Percentiles rank a stretch among this genome's conserved stretches.
Conservation (phyloP, 2,329 filamentous ascomycete genomes). For the Exophiala sp. region DNA sequence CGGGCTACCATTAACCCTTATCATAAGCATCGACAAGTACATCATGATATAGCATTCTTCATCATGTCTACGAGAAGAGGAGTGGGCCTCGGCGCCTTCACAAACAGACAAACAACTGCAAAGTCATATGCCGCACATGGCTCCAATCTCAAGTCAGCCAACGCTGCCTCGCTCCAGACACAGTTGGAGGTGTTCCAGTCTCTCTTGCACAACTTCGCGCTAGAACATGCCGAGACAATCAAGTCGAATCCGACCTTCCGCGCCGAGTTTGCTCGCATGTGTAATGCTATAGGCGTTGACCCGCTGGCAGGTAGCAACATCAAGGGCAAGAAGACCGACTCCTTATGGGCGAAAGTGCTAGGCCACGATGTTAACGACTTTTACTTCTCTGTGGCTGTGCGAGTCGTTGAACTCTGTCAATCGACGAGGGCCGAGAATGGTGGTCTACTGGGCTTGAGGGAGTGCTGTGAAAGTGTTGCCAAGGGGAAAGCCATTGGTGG, state of each 20-base stretch:
- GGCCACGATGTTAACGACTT: constrained; percentile 94
- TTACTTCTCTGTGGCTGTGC: constrained; percentile 95
- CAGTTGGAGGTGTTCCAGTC: constrained; percentile 96
- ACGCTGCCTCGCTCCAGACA: constrained; percentile 81
- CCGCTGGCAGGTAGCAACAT: constrained; percentile 70
- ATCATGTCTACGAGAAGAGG: constrained; percentile 53
- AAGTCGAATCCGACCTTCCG: constrained; percentile 92
- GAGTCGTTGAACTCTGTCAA: constrained; percentile 88
- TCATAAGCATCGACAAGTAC: background rate
- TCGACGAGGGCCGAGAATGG: constrained; percentile 87
- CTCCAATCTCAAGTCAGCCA: constrained; percentile 75
- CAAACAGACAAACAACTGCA: constrained; percentile 76
- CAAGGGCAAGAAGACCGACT: constrained; percentile 55
- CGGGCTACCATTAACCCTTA: too few relatives aligned
- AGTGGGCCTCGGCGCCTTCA: constrained; percentile 86
- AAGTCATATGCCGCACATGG: constrained; percentile 91
- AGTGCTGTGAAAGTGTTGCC: constrained; percentile 73
- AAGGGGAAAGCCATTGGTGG: constrained; percentile 70
- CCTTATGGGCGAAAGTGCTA: constrained; percentile 88
- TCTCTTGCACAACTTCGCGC: constrained; percentile 87
- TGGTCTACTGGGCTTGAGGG: constrained; percentile 78
- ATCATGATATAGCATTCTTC: background rate
- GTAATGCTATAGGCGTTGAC: constrained; percentile 92
- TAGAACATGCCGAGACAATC: constrained; percentile 93
- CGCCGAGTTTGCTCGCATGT: constrained; percentile 98